These are phyloP conservation scores for Vitis labrusca DNA, from an alignment of 164 flowering plant genomes.

Conservation along the genomic window DNA sequence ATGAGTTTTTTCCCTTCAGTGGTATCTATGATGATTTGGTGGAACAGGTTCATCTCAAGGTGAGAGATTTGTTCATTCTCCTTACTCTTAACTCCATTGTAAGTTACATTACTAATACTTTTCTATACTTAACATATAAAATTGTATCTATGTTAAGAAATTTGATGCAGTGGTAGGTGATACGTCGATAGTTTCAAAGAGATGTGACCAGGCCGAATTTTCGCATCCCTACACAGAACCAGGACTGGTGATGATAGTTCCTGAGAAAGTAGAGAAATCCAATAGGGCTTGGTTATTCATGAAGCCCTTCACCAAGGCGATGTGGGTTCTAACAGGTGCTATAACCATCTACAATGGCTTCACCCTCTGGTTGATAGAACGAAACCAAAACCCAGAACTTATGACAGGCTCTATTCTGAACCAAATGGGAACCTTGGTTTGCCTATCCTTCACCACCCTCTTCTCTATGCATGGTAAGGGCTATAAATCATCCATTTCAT, in stretches of 20 bases:
- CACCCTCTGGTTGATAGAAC: too few relatives aligned
- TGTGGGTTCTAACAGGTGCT: constrained; percentile 18
- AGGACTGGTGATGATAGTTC: constrained; percentile 21
- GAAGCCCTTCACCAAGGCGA: constrained; percentile 16
- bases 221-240: constrained; percentile 26
- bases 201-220: constrained; percentile 25
- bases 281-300: constrained; percentile 21
- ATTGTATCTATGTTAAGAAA: constrained; percentile 11
- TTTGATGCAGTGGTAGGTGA: constrained; percentile 40
- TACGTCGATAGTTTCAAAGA: constrained; percentile 20
- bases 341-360: too few relatives aligned
- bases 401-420: too few relatives aligned
- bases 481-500: too few relatives aligned
- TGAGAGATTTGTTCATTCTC: background rate
- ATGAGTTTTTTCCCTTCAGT: constrained; percentile 9
- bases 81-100: too few relatives aligned
- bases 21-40: constrained; percentile 27
- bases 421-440: too few relatives aligned
- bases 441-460: too few relatives aligned
- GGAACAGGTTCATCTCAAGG: constrained; percentile 10
- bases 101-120: too few relatives aligned
- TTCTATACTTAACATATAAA: too few relatives aligned
- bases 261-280: background rate
- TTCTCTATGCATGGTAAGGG: constrained; percentile 23
- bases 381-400: too few relatives aligned